These are phyloP conservation scores for Onygena corvina DNA, from an alignment of 2,329 filamentous ascomycete species.

Conservation along the genomic window DNA sequence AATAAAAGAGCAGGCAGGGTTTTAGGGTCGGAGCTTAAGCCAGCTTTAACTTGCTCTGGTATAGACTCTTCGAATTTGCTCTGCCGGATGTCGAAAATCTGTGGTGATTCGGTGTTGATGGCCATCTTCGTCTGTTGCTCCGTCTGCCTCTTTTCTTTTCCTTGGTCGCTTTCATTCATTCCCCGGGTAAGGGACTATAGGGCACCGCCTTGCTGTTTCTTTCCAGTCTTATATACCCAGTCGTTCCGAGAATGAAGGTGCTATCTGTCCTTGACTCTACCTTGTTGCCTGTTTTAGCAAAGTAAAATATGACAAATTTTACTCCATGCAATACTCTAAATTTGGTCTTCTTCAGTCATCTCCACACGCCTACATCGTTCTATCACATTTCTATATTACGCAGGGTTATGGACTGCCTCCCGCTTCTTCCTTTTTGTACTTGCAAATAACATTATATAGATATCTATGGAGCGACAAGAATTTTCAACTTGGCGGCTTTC, in stretches of 20 bases:
- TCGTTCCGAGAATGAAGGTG: not conserved
- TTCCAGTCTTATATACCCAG: not conserved
- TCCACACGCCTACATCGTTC: not conserved
- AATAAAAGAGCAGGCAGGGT: not conserved
- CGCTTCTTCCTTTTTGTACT: too few species aligned
- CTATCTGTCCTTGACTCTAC: too few species aligned
- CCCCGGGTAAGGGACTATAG: not conserved
- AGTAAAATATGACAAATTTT: too few species aligned
- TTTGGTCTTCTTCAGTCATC: not conserved
- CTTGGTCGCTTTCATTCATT: too few species aligned
- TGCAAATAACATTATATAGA: too few species aligned
- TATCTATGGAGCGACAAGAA: too few species aligned
- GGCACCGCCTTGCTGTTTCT: not conserved
- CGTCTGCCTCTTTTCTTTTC: not conserved
- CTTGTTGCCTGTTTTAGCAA: too few species aligned
- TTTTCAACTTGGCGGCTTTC: too few species aligned
- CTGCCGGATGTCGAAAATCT: not conserved
- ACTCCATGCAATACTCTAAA: not conserved
- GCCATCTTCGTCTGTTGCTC: not conserved
- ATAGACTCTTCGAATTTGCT: conserved; percentile 4
- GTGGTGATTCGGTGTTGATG: not conserved
- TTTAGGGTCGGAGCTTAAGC: not conserved
- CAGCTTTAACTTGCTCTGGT: not conserved
- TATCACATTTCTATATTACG: not conserved
- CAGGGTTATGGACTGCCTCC: too few species aligned